phyloP scores from a whole-genome alignment of 441 rosid genomes.

The Corymbia calophylla region DNA sequence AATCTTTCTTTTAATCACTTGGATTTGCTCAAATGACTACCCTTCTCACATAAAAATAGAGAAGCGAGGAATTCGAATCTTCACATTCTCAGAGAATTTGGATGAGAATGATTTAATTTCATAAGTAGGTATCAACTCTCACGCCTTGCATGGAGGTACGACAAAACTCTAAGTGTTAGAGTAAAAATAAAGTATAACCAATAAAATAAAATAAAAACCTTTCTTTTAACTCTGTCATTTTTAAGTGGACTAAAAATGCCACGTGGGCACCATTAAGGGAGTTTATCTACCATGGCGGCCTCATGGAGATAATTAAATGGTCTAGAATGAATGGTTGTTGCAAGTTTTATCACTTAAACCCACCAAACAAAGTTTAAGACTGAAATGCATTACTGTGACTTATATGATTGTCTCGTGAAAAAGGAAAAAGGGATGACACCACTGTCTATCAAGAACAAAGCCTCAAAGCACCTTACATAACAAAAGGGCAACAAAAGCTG shows the following conservation, averaged over 20 bases:
- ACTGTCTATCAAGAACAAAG: not conserved
- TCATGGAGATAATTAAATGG: not conserved
- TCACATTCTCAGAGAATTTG: no score
- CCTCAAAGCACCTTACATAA: not conserved
- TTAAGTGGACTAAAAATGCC: not conserved
- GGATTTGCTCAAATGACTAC: no score
- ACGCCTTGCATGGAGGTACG: no score
- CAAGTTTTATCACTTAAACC: not conserved
- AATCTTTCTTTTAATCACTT: not conserved
- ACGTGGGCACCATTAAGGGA: not conserved
- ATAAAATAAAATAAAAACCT: no score
- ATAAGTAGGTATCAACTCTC: no score
- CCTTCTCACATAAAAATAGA: no score
- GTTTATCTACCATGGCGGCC: not conserved
- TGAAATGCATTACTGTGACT: not conserved
- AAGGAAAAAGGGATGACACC: not conserved
- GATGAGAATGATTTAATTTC: no score
- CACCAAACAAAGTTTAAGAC: not conserved
- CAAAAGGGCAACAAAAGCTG: not conserved
- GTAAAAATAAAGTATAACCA: no score
- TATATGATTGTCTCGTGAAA: not conserved
- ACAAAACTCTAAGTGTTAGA: no score
- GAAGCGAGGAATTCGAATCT: no score
- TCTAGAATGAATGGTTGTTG: not conserved
- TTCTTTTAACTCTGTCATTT: no score